Evolutionary conservation across 768 basidiomycete genomes (phyloP).

Genomic region (Trametes coccinea): DNA sequence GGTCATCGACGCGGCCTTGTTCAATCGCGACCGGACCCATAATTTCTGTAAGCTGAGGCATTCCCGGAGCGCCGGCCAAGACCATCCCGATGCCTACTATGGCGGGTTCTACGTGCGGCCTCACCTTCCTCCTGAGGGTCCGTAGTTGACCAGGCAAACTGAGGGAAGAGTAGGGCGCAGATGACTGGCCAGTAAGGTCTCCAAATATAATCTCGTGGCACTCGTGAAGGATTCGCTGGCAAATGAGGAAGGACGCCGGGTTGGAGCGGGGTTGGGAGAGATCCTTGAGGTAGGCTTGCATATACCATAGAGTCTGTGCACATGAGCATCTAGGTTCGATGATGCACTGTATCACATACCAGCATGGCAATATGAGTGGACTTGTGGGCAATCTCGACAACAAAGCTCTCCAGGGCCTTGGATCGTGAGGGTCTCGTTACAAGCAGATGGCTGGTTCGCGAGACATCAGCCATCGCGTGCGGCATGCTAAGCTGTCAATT

Average conservation of each 20-base stretch:
- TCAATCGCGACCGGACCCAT: constrained; percentile 86
- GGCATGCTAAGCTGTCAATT: constrained; percentile 5
- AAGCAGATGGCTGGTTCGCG: constrained; percentile 77
- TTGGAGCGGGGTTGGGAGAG: constrained; percentile 57
- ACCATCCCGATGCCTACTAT: constrained; percentile 85
- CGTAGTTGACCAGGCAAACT: constrained; percentile 49
- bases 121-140: constrained; percentile 63
- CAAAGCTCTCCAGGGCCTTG: constrained; percentile 90
- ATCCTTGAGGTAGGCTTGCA: constrained; percentile 93
- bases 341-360: constrained; percentile 52
- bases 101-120: constrained; percentile 68
- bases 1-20: constrained; percentile 79
- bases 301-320: constrained; percentile 92
- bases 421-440: constrained; percentile 91
- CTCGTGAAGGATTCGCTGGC: constrained; percentile 85
- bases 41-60: constrained; percentile 72
- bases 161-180: constrained; percentile 68
- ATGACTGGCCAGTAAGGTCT: constrained; percentile 68
- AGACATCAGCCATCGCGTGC: constrained; percentile 16
- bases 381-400: constrained; percentile 82
- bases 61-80: constrained; percentile 71
- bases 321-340: neutral
- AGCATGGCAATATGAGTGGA: constrained; percentile 96
- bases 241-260: constrained; percentile 83
- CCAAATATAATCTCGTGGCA: constrained; percentile 98